These are phyloP conservation scores for Trametes cinnabarina DNA, from an alignment of 768 basidiomycete genomes.

Conservation along the genomic window DNA sequence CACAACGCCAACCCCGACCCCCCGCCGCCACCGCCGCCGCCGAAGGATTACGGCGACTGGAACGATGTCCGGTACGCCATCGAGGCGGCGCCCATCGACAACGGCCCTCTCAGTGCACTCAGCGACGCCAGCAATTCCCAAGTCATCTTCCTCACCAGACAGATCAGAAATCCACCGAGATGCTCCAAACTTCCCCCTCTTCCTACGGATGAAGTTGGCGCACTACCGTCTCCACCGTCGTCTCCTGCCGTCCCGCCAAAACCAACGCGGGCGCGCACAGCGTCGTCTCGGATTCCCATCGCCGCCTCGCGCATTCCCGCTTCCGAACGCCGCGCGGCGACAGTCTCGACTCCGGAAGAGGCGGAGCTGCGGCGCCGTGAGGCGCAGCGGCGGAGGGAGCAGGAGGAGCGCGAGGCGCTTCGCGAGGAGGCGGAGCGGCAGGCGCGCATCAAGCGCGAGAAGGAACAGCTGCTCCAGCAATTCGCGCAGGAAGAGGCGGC, in stretches of 20 bases:
- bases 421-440: constrained; percentile 28
- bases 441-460: constrained; percentile 26
- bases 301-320: constrained; percentile 14
- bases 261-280: constrained; percentile 3
- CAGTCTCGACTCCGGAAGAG: constrained; percentile 22
- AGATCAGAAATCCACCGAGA: background rate
- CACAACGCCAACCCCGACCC: background rate
- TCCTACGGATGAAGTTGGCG: constrained; percentile 5
- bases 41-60: constrained; percentile 20
- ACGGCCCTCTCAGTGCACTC: constrained; percentile 3
- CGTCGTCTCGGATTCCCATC: constrained; percentile 11
- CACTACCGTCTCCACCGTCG: background rate
- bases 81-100: constrained; percentile 12
- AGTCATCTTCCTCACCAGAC: constrained; percentile 11
- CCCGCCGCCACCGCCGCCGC: constrained; percentile 17
- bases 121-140: background rate
- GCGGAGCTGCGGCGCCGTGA: constrained; percentile 16
- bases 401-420: constrained; percentile 19
- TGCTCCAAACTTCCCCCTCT: background rate
- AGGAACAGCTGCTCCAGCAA: constrained; percentile 20
- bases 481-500: constrained; percentile 26
- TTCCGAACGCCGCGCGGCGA: constrained; percentile 14
- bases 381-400: constrained; percentile 19
- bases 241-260: constrained; percentile 8
- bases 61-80: constrained; percentile 21